A percentile compares a stretch with the other conserved stretches of the same genome.
These are phyloP conservation scores for Petunia secreta DNA, from an alignment of 257 asterid species.

Conservation along the genomic window DNA sequence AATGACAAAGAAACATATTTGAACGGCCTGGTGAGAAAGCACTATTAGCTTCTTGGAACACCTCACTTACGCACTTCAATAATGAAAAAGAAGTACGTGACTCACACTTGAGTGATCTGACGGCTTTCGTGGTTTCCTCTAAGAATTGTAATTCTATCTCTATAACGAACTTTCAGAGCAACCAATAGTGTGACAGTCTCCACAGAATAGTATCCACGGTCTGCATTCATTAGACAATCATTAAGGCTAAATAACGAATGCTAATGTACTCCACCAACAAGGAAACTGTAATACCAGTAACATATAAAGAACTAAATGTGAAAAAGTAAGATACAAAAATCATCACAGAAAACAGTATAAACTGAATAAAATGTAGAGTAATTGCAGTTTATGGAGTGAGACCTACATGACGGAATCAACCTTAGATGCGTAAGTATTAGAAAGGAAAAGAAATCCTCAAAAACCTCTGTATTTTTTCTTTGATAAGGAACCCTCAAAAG, in stretches of 20 bases:
- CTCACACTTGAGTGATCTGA: constrained; percentile 98
- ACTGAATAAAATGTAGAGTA: constrained; percentile 1
- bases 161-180: constrained; percentile 93
- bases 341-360: constrained; percentile 19
- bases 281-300: not conserved
- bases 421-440: not conserved
- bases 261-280: constrained; percentile 10
- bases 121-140: constrained; percentile 99
- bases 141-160: constrained; percentile 94
- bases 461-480: no score
- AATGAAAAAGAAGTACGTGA: constrained; percentile 27
- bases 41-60: not conserved
- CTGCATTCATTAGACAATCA: constrained; percentile 55
- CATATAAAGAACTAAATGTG: not conserved
- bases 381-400: not conserved
- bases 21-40: not conserved
- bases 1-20: not conserved
- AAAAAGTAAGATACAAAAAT: not conserved
- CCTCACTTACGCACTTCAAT: constrained; percentile 20
- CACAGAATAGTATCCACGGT: constrained; percentile 98
- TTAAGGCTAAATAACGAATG: constrained; percentile 26
- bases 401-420: not conserved
- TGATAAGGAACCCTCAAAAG: not conserved
- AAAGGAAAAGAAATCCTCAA: not conserved
- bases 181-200: constrained; percentile 95